These are phyloP conservation scores for Endoconidiophora laricicola DNA, from an alignment of 2,329 filamentous ascomycete genomes.

Conservation along the genomic window DNA sequence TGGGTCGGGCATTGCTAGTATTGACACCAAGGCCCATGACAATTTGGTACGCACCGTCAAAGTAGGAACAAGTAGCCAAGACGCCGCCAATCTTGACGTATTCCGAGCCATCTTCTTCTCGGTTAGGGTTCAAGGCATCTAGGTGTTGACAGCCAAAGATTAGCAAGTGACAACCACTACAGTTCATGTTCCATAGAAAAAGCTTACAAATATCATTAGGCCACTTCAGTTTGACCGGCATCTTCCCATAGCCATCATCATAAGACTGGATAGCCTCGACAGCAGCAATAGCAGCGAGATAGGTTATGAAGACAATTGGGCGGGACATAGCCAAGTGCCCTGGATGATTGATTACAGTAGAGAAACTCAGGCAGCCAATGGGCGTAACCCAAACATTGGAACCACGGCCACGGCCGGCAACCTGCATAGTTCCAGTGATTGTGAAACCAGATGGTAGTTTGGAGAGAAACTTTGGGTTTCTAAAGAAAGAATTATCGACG, in stretches of 20 bases:
- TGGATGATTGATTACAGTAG: constrained; percentile 71
- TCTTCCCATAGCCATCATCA: constrained; percentile 51
- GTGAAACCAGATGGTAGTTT: constrained; percentile 76
- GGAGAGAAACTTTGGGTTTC: constrained; percentile 61
- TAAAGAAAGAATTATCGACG: constrained; percentile 18
- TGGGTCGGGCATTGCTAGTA: constrained; percentile 66
- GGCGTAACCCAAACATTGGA: constrained; percentile 92
- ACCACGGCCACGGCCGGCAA: constrained; percentile 76
- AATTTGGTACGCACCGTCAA: constrained; percentile 60
- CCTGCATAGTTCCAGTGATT: constrained; percentile 68
- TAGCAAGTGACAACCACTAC: constrained; percentile 13
- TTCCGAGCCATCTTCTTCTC: constrained; percentile 26
- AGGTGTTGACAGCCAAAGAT: background rate
- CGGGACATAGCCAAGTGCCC: constrained; percentile 52
- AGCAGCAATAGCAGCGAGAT: constrained; percentile 75
- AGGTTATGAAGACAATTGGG: constrained; percentile 86
- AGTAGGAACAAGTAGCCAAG: constrained; percentile 75
- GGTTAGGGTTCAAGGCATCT: constrained; percentile 50
- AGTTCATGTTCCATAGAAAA: background rate
- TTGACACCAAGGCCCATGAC: constrained; percentile 82
- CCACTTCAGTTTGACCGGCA: constrained; percentile 88
- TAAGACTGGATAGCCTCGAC: constrained; percentile 72
- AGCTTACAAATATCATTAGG: constrained; percentile 77
- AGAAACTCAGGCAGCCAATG: constrained; percentile 72
- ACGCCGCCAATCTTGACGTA: constrained; percentile 92